Percentiles rank a stretch among this genome's conserved stretches.
Conservation (phyloP, 257 asterid genomes). For the Striga asiatica region DNA sequence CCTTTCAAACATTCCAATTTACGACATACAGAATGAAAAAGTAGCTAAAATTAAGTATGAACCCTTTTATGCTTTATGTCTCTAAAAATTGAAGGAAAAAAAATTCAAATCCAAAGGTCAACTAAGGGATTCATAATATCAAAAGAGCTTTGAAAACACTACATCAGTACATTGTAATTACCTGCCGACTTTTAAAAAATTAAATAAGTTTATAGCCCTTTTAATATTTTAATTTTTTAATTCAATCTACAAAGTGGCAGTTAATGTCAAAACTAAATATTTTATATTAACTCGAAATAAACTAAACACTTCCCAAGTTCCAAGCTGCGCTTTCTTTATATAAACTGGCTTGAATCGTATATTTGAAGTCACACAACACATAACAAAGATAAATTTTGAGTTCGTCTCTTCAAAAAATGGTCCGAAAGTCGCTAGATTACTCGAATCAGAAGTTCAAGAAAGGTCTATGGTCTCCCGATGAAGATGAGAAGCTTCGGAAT, state of each 20-base stretch:
- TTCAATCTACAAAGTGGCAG: neutral
- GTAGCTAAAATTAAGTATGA: no score
- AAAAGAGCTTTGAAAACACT: neutral
- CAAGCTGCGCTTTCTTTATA: conserved; percentile 18
- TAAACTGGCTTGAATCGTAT: conserved; percentile 15
- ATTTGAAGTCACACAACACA: neutral
- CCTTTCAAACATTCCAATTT: no score
- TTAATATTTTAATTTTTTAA: conserved; percentile 1
- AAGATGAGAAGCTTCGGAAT: conserved; percentile 65
- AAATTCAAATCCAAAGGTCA: no score
- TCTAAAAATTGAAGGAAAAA: no score
- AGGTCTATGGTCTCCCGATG: conserved; percentile 89
- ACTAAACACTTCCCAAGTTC: neutral
- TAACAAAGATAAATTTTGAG: neutral
- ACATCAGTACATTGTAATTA: neutral
- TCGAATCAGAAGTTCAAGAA: conserved; percentile 52
- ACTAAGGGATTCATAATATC: neutral
- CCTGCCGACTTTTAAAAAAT: neutral
- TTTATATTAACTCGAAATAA: neutral
- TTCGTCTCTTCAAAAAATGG: conserved; percentile 24
- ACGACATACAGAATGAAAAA: no score
- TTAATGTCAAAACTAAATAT: neutral
- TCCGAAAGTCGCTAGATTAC: conserved; percentile 22
- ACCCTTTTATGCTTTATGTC: no score
- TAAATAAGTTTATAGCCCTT: neutral